Evolutionary conservation across 2,329 filamentous ascomycete species (phyloP).

Genomic region (Grosmannia clavigera): DNA sequence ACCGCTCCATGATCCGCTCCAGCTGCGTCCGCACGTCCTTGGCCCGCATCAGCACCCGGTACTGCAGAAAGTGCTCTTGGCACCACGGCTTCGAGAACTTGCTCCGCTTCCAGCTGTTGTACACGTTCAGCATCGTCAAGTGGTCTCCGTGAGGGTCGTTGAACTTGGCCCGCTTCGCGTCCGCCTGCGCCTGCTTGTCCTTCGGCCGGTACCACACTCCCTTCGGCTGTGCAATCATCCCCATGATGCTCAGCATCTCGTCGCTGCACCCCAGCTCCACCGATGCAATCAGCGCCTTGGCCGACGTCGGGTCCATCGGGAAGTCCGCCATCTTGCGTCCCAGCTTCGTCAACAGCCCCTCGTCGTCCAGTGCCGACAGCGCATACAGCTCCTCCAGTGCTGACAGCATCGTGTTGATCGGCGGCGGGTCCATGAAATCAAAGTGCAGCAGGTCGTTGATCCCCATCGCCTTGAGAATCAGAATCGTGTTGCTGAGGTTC

Average conservation of each 20-base stretch:
- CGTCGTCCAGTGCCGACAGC: conserved; percentile 81
- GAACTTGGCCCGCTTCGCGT: conserved; percentile 96
- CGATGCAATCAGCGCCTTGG: conserved; percentile 73
- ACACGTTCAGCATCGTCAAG: conserved; percentile 88
- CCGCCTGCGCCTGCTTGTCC: conserved; percentile 91
- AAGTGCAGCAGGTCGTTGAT: conserved; percentile 97
- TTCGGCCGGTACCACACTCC: conserved; percentile 91
- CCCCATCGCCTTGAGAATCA: conserved; percentile 98
- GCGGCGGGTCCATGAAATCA: conserved; percentile 97
- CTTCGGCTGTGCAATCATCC: conserved; percentile 71
- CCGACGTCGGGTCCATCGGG: conserved; percentile 87
- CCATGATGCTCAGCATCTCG: conserved; percentile 86
- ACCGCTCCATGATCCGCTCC: conserved; percentile 84
- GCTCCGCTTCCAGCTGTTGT: conserved; percentile 88
- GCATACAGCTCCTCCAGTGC: conserved; percentile 93
- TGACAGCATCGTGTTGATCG: conserved; percentile 94
- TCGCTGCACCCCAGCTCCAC: conserved; percentile 85
- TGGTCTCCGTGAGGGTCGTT: conserved; percentile 93
- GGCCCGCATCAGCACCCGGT: conserved; percentile 73
- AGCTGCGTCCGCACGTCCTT: conserved; percentile 90
- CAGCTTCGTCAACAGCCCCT: conserved; percentile 81
- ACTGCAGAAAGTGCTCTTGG: conserved; percentile 95
- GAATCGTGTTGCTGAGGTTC: conserved; percentile 82
- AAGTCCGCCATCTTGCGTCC: conserved; percentile 98
- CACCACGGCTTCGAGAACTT: conserved; percentile 83